These are phyloP conservation scores for Pythium utonaiense DNA, from an alignment of 352 stramenopile genomes.

Conservation along the genomic window DNA sequence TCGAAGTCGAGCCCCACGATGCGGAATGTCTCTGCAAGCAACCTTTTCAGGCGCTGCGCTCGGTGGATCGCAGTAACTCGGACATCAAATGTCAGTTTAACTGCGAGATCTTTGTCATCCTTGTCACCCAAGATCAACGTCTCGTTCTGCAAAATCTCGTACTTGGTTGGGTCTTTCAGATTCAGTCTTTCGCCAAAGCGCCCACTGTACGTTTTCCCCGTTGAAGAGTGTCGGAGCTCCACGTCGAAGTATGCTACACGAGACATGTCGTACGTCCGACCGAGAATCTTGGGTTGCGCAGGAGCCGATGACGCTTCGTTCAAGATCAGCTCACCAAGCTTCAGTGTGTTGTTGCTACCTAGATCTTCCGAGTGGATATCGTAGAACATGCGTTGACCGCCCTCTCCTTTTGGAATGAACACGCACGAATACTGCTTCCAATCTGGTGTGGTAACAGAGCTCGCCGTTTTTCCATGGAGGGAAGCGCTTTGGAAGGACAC, in stretches of 20 bases:
- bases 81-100: slow-evolving; percentile 38
- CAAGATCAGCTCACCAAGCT: slow-evolving; percentile 37
- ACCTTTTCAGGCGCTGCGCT: slow-evolving; percentile 40
- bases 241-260: slow-evolving; percentile 60
- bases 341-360: slow-evolving; percentile 26
- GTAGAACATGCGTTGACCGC: slow-evolving; percentile 40
- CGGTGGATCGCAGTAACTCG: slow-evolving; percentile 50
- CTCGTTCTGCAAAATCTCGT: slow-evolving; percentile 27
- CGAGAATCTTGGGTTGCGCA: slow-evolving; percentile 32
- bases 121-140: slow-evolving; percentile 39
- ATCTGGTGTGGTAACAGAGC: slow-evolving; percentile 13
- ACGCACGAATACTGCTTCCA: slow-evolving; percentile 40
- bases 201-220: slow-evolving; percentile 34
- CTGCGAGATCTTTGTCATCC: slow-evolving; percentile 33
- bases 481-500: slow-evolving; percentile 31
- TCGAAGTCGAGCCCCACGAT: slow-evolving; percentile 65
- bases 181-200: slow-evolving; percentile 35
- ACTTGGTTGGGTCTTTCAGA: slow-evolving; percentile 26
- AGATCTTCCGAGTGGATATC: slow-evolving; percentile 48
- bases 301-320: background rate
- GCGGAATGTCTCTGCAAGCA: slow-evolving; percentile 59
- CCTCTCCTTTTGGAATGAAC: slow-evolving; percentile 49
- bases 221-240: slow-evolving; percentile 28
- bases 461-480: background rate
- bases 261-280: slow-evolving; percentile 51